Evolutionary conservation across 106 monocot species (phyloP).

Genomic region (Dendrobium nobile): DNA sequence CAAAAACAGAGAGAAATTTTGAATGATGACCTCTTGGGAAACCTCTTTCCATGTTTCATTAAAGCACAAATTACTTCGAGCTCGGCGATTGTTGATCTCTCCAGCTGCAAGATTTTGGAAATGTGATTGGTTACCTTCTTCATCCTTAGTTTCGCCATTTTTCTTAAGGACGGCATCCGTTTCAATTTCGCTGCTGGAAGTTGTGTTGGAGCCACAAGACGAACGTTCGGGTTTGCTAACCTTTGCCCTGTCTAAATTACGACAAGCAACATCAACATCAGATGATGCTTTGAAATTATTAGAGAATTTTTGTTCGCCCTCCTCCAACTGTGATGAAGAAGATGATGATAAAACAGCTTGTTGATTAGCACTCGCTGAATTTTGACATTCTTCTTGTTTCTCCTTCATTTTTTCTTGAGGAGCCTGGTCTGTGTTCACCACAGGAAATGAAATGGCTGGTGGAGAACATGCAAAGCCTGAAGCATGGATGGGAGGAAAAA

Average conservation of each 20-base stretch:
- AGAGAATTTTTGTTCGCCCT: neutral
- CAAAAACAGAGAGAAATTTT: neutral
- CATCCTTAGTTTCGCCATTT: slow-evolving; percentile 21
- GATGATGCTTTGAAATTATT: neutral
- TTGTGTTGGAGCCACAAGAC: slow-evolving; percentile 81
- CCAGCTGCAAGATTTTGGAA: slow-evolving; percentile 17
- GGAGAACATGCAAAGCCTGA: slow-evolving; percentile 41
- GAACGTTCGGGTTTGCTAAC: slow-evolving; percentile 29
- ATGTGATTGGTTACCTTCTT: slow-evolving; percentile 10
- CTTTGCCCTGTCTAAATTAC: neutral
- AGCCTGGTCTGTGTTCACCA: neutral
- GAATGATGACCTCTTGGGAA: slow-evolving; percentile 68
- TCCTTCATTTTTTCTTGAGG: neutral
- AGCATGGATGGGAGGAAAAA: slow-evolving; percentile 35
- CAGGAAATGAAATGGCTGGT: slow-evolving; percentile 5
- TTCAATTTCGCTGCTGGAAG: slow-evolving; percentile 70
- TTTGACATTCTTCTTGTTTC: neutral
- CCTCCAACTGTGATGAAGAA: neutral
- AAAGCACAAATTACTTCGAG: slow-evolving; percentile 28
- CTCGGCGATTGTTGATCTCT: slow-evolving; percentile 31
- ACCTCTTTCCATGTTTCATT: slow-evolving; percentile 84
- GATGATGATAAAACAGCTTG: neutral
- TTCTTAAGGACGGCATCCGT: slow-evolving; percentile 21
- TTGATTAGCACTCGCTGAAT: neutral
- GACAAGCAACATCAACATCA: neutral